Base-by-base conservation (phyloP, 2,329 filamentous ascomycete species). In the Monascus ruber region DNA sequence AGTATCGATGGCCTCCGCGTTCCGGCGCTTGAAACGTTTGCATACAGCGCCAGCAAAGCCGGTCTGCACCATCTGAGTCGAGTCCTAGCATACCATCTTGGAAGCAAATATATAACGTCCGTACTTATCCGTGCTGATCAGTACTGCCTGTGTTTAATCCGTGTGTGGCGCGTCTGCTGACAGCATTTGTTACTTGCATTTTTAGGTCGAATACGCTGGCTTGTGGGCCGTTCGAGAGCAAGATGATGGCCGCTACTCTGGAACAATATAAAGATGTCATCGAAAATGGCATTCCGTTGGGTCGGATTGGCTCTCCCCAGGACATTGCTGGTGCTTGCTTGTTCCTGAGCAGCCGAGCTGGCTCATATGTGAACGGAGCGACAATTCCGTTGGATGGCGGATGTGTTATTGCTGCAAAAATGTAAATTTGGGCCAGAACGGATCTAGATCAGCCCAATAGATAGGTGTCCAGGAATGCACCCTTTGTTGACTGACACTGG, bases 251-350 rank as follows among this genome's bases (percentile, higher is more conserved):
- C n/a, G 71, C 68, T 27, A 72, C 71, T 0, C 56, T 77, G 34
- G 55, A 70, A 27, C 64, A 68, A 39, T 72, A 65, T 39, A 62
- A 64, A 37, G 69, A 74, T 32, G 59, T 60, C 2, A 61, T 77
- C 17, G 62, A 68, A 33, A 63, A 60, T 0, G 71, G 77, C 3
- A 77, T 82, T 43, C 83, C 83, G 6, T 53, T 85, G 47, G 72
- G 75, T 0, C 65, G 83, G 27, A 82, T 85, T 49, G 83, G 83
- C 0, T 72, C 64, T 11, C 73, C 79, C 1, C 64, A 79, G 54
- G 83, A 87, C 57, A 77, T 84, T 4, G 81, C 81, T 0, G 82
- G 82, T 0, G 72, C 81, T 7, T 84, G 81, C 55, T 60, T 87
- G 40, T 87, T 81, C 60, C 59, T 87, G 54, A 70, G 72, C 31